Conservation (phyloP, 1,139 yeast genomes). For the Yamadazyma dendronema region DNA sequence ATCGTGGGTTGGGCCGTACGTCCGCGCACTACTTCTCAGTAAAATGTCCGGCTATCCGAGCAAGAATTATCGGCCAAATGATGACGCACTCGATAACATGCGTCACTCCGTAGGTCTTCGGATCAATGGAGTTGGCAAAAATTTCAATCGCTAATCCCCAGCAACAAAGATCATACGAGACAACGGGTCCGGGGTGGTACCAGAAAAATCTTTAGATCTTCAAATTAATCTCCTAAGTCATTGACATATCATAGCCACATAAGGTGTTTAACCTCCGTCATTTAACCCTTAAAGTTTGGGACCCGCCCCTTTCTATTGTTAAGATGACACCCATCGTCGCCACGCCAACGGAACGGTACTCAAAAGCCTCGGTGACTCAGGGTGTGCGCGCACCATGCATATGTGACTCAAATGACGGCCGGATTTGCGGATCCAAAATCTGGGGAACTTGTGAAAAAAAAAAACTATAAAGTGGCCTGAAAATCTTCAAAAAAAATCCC, state of each 20-base stretch:
- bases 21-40: no score
- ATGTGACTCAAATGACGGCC: conserved; percentile 8
- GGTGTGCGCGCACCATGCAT: neutral
- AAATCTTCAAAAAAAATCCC: no score
- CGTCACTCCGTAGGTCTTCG: no score
- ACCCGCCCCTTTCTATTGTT: neutral
- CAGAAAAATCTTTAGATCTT: neutral
- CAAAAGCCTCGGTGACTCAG: neutral
- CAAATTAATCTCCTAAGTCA: no score
- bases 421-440: conserved; percentile 11
- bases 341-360: neutral
- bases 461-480: conserved; percentile 7
- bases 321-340: neutral
- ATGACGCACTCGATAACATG: neutral
- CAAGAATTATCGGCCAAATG: neutral
- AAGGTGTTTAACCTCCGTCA: neutral
- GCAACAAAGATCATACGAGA: neutral
- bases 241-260: no score
- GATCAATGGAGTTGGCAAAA: neutral
- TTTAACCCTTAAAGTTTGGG: no score
- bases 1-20: neutral
- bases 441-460: conserved; percentile 7
- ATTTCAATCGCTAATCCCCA: neutral
- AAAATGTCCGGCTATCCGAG: neutral
- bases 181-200: neutral